These are phyloP conservation scores for Diutina pseudorugosa DNA, from an alignment of 1,139 yeast species.

Conservation along the genomic window DNA sequence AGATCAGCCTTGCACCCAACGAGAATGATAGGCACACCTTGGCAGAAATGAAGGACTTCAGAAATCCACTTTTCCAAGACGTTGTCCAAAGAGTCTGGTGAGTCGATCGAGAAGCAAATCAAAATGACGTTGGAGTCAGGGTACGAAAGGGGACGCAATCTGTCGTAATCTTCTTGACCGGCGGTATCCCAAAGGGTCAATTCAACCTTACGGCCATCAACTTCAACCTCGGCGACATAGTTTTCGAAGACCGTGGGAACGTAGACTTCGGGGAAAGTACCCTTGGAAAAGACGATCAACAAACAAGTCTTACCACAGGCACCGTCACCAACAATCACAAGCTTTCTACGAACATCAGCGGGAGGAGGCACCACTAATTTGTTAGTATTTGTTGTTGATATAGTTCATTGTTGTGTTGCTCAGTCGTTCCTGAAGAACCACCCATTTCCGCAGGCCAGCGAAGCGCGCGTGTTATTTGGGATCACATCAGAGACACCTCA, in stretches of 20 bases:
- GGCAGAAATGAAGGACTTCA: constrained; percentile 89
- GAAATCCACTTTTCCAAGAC: constrained; percentile 94
- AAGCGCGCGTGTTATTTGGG: neutral
- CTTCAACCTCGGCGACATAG: constrained; percentile 89
- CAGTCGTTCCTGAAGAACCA: neutral
- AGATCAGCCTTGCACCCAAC: constrained; percentile 90
- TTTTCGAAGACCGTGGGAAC: constrained; percentile 94
- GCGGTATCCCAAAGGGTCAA: constrained; percentile 98
- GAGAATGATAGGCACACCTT: constrained; percentile 85
- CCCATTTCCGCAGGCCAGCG: neutral
- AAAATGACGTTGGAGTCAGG: constrained; percentile 89
- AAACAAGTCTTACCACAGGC: constrained; percentile 82
- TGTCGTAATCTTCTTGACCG: constrained; percentile 95
- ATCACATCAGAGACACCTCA: neutral
- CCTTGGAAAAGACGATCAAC: constrained; percentile 80
- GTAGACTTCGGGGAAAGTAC: constrained; percentile 91
- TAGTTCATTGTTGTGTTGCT: neutral
- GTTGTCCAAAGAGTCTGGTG: constrained; percentile 87
- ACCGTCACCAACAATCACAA: constrained; percentile 82
- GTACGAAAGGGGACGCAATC: constrained; percentile 86
- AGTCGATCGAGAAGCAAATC: constrained; percentile 83
- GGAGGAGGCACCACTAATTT: constrained; percentile 35
- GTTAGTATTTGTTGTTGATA: constrained; percentile 7
- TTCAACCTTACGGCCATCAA: constrained; percentile 88
- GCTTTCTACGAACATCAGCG: constrained; percentile 65